These are phyloP conservation scores for Sporothrix brunneoviolacea DNA, from an alignment of 2,329 filamentous ascomycete species.

Conservation along the genomic window DNA sequence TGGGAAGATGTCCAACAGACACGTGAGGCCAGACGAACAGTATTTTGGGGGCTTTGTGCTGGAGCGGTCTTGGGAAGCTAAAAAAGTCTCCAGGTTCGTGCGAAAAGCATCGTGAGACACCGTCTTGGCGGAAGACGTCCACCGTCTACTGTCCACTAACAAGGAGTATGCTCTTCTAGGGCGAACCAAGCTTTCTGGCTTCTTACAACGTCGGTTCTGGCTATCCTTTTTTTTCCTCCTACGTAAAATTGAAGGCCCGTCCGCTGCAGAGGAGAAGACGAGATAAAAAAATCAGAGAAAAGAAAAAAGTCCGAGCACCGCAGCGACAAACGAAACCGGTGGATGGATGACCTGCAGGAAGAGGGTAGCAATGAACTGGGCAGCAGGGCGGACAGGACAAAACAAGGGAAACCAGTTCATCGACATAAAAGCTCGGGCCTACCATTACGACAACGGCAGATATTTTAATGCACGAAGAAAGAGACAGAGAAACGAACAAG, in stretches of 20 bases:
- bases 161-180: no score
- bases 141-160: no score
- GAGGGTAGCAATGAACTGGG: constrained; percentile 3
- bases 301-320: neutral
- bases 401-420: neutral
- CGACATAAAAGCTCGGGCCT: constrained; percentile 4
- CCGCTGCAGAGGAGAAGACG: no score
- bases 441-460: constrained; percentile 1
- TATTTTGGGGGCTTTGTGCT: no score
- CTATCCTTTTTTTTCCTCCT: no score
- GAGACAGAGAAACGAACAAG: constrained; percentile 1
- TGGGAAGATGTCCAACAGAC: neutral
- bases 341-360: neutral
- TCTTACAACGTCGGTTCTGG: no score
- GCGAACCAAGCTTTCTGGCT: no score
- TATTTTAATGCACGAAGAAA: neutral
- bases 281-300: neutral
- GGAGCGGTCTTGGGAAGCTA: no score
- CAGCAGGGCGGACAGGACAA: neutral
- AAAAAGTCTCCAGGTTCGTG: no score
- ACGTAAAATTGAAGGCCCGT: no score
- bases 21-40: constrained; percentile 1
- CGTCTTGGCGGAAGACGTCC: no score
- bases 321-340: neutral
- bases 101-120: no score